Evolutionary conservation across 495 filamentous ascomycete species (phyloP).

Genomic region (Clohesyomyces aquaticus): DNA sequence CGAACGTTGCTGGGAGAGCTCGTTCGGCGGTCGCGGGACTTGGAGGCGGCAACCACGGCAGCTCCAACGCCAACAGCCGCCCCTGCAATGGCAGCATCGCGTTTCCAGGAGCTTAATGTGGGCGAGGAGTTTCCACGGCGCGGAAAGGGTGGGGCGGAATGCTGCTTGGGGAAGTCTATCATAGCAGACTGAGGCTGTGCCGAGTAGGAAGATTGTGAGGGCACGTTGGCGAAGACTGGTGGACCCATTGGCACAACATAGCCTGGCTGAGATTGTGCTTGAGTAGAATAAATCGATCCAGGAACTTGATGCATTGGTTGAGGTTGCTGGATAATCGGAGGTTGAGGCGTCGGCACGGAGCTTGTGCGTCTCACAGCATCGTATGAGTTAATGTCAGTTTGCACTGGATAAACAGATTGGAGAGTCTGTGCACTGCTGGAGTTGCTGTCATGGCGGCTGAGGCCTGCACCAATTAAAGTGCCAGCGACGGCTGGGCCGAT

Average conservation of each 20-base stretch:
- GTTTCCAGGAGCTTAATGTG: constrained; percentile 30
- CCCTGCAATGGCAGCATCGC: constrained; percentile 41
- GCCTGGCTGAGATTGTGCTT: constrained; percentile 19
- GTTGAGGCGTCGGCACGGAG: constrained; percentile 26
- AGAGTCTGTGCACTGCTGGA: constrained; percentile 38
- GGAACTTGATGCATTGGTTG: constrained; percentile 47
- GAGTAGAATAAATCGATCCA: constrained; percentile 35
- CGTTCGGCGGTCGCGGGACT: constrained; percentile 17
- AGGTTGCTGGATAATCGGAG: constrained; percentile 46
- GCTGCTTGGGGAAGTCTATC: constrained; percentile 9
- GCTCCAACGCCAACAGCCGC: constrained; percentile 39
- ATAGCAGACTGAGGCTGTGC: constrained; percentile 16
- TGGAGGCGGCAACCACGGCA: constrained; percentile 32
- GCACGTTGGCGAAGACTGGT: constrained; percentile 40
- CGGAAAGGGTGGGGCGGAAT: constrained; percentile 18
- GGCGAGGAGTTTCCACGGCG: constrained; percentile 38
- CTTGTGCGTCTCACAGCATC: constrained; percentile 35
- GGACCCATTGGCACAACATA: constrained; percentile 43
- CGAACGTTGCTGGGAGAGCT: constrained; percentile 43
- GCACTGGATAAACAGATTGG: constrained; percentile 40
- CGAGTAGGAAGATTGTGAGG: background rate
- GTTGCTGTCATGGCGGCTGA: constrained; percentile 32
- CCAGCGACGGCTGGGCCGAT: constrained; percentile 29
- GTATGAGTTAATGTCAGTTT: constrained; percentile 35
- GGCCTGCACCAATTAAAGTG: constrained; percentile 20